Conservation (phyloP, 2,329 filamentous ascomycete species). For the Amylocarpus encephaloides region DNA sequence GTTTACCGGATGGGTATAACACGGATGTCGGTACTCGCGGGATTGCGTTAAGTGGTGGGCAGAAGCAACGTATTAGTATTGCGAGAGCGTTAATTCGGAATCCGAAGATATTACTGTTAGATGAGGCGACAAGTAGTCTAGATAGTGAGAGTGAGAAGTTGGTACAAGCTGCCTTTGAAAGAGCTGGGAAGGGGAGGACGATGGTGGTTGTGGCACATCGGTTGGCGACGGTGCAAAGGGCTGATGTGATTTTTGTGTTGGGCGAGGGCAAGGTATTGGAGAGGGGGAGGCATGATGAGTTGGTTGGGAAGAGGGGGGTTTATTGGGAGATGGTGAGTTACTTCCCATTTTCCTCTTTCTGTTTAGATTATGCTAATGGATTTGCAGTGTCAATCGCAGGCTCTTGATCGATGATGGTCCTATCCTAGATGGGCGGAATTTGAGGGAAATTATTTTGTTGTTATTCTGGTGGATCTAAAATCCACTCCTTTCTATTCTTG, state of each 20-base stretch:
- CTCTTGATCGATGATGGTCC: constrained; percentile 24
- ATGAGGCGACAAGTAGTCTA: constrained; percentile 52
- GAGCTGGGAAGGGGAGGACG: constrained; percentile 56
- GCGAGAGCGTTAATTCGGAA: constrained; percentile 48
- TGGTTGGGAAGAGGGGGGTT: constrained; percentile 24
- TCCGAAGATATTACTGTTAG: constrained; percentile 47
- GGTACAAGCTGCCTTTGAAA: constrained; percentile 61
- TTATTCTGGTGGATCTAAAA: no score
- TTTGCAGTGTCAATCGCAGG: constrained; percentile 27
- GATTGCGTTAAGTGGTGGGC: constrained; percentile 45
- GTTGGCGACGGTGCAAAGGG: constrained; percentile 70
- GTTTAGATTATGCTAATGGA: not conserved
- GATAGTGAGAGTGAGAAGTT: constrained; percentile 52
- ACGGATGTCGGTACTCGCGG: constrained; percentile 43
- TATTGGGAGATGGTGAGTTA: constrained; percentile 30
- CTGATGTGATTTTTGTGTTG: constrained; percentile 34
- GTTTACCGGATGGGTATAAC: constrained; percentile 43
- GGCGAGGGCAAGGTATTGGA: constrained; percentile 28
- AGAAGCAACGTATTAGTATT: constrained; percentile 50
- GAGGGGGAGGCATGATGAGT: constrained; percentile 21
- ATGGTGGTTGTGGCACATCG: constrained; percentile 75
- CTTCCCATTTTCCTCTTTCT: no score
- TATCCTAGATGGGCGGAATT: not conserved
- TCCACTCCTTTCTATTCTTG: no score
- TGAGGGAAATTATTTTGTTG: not conserved